Evolutionary conservation across 2,329 filamentous ascomycete species (phyloP).

Genomic region (Biscogniauxia sp.): DNA sequence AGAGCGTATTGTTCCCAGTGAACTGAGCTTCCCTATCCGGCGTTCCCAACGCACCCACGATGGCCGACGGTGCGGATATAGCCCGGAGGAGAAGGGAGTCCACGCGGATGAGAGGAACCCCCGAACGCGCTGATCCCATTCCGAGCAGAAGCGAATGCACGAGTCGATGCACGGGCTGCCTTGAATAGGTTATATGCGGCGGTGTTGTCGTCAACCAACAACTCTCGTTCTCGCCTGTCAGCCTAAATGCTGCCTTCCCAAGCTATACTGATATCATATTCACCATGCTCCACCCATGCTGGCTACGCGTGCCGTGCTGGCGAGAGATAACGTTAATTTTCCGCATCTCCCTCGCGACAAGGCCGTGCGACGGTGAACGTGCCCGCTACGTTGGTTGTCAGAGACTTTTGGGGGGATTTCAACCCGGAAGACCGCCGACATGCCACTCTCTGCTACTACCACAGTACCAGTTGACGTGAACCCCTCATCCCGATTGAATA

Average conservation of each 20-base stretch:
- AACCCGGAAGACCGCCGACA: constrained; percentile 27
- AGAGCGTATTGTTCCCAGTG: constrained; percentile 34
- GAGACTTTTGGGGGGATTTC: constrained; percentile 25
- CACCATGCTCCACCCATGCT: constrained; percentile 44
- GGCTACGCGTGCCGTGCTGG: too few species aligned
- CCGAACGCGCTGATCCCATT: constrained; percentile 50
- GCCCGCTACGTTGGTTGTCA: constrained; percentile 46
- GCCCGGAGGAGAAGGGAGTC: constrained; percentile 50
- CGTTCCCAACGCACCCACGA: constrained; percentile 28
- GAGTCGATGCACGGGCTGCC: too few species aligned
- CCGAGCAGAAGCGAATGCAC: constrained; percentile 53
- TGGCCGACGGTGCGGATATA: constrained; percentile 47
- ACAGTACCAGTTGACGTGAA: constrained; percentile 33
- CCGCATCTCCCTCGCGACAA: constrained; percentile 45
- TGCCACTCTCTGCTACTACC: constrained; percentile 27
- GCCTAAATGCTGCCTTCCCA: neutral
- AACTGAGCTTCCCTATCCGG: constrained; percentile 31
- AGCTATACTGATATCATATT: neutral
- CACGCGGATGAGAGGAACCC: too few species aligned
- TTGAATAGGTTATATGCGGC: constrained; percentile 54
- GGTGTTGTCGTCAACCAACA: constrained; percentile 34
- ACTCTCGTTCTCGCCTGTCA: constrained; percentile 22
- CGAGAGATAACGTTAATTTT: constrained; percentile 46
- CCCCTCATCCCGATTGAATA: constrained; percentile 28
- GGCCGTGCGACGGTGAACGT: constrained; percentile 47